A percentile compares a stretch with the other conserved stretches of the same genome.
Evolutionary conservation across 1,139 yeast genomes (phyloP).

Genomic region (Lodderomyces margitis): DNA sequence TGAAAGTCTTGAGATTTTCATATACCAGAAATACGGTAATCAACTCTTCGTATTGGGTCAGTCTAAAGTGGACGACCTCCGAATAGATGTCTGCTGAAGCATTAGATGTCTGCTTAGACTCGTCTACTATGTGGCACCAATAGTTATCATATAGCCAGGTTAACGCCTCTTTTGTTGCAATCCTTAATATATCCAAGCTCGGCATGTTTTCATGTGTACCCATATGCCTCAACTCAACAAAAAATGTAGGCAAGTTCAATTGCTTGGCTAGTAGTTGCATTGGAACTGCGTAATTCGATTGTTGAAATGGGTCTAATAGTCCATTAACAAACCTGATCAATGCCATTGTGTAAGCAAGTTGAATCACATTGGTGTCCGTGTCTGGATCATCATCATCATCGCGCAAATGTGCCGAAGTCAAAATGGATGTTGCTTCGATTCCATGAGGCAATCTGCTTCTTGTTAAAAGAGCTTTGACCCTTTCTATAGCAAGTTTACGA

Average conservation of each 20-base stretch:
- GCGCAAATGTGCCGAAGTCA: slow-evolving; percentile 50
- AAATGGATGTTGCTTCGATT: slow-evolving; percentile 55
- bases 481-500: slow-evolving; percentile 33
- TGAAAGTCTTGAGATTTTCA: slow-evolving; percentile 28
- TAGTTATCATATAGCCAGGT: slow-evolving; percentile 74
- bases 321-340: slow-evolving; percentile 90
- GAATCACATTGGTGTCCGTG: slow-evolving; percentile 29
- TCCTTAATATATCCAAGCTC: slow-evolving; percentile 60
- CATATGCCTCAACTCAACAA: slow-evolving; percentile 87
- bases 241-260: slow-evolving; percentile 70
- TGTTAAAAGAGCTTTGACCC: slow-evolving; percentile 45
- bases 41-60: neutral
- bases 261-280: slow-evolving; percentile 70
- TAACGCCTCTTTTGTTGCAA: slow-evolving; percentile 58
- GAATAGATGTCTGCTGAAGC: neutral
- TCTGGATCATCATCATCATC: slow-evolving; percentile 19
- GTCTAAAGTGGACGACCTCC: slow-evolving; percentile 6
- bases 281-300: slow-evolving; percentile 75
- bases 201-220: slow-evolving; percentile 92
- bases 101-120: slow-evolving; percentile 16
- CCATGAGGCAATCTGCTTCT: slow-evolving; percentile 49
- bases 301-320: slow-evolving; percentile 81
- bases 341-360: slow-evolving; percentile 71
- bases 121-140: slow-evolving; percentile 54
- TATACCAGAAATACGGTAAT: slow-evolving; percentile 11